Conservation (phyloP, 495 filamentous ascomycete species). For the Aspergillus ostianus region DNA sequence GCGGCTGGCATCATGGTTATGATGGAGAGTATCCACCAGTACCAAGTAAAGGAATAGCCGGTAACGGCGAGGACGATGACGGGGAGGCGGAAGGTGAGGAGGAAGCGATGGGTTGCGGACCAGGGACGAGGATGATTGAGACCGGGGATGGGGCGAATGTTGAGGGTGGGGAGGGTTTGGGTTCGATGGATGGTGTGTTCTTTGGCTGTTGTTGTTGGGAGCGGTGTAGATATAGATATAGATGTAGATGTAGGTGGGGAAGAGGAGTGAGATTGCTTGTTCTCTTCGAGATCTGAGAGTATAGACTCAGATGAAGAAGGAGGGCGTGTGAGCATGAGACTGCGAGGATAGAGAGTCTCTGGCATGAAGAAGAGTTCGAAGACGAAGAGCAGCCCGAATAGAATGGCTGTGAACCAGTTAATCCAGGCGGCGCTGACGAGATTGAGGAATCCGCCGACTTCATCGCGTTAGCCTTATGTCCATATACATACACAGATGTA, state of each 20-base stretch:
- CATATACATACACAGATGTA: neutral
- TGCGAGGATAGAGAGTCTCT: conserved; percentile 61
- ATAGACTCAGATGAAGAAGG: neutral
- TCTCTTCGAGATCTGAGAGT: neutral
- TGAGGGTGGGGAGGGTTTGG: conserved; percentile 49
- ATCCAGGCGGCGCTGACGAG: conserved; percentile 53
- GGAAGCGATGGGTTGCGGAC: conserved; percentile 47
- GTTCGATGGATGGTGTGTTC: conserved; percentile 31
- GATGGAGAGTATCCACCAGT: conserved; percentile 63
- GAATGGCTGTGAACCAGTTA: conserved; percentile 57
- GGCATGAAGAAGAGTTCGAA: conserved; percentile 55
- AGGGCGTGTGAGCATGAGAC: conserved; percentile 41
- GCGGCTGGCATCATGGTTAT: conserved; percentile 60
- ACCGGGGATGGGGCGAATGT: conserved; percentile 50
- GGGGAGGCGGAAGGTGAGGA: conserved; percentile 48
- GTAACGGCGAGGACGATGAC: conserved; percentile 46
- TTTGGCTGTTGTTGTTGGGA: neutral
- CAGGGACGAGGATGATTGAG: conserved; percentile 53
- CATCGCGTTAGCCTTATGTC: neutral
- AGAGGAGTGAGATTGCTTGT: neutral
- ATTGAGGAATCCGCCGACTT: conserved; percentile 57
- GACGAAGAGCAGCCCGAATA: conserved; percentile 51
- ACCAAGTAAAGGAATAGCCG: conserved; percentile 57
- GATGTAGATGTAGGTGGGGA: too few species aligned
- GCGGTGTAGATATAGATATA: neutral